phyloP scores from a whole-genome alignment of 805 yeast genomes.

The Middelhovenomyces tepae region DNA sequence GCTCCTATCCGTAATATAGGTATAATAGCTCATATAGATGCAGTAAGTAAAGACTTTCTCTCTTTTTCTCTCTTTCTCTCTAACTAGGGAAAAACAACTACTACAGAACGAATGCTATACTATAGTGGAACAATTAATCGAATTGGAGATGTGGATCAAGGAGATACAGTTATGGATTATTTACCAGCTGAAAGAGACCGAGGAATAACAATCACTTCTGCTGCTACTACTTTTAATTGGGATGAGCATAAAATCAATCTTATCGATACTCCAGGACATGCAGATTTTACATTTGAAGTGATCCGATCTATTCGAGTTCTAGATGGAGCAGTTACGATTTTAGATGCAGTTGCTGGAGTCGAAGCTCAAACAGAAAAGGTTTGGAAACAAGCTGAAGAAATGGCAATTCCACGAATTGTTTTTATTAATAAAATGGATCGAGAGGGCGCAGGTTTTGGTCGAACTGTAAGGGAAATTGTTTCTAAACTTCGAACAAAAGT shows the following conservation, averaged over 20 bases:
- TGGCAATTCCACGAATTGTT: conserved; percentile 64
- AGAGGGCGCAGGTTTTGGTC: conserved; percentile 87
- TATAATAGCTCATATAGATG: conserved; percentile 97
- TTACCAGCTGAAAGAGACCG: conserved; percentile 82
- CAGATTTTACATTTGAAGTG: conserved; percentile 94
- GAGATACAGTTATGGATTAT: conserved; percentile 93
- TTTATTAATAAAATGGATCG: conserved; percentile 95
- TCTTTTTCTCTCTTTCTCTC: neutral
- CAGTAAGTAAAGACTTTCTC: conserved; percentile 26
- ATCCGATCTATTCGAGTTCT: conserved; percentile 79
- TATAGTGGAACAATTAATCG: conserved; percentile 72
- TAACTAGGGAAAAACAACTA: conserved; percentile 76
- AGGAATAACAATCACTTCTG: conserved; percentile 94
- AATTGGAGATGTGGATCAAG: conserved; percentile 90
- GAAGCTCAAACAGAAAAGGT: conserved; percentile 98
- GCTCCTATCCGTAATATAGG: conserved; percentile 69
- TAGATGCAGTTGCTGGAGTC: conserved; percentile 96
- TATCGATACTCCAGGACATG: conserved; percentile 97
- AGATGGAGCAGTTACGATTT: conserved; percentile 87
- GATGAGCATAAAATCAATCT: conserved; percentile 64
- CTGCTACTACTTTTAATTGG: conserved; percentile 92
- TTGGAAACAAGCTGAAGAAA: conserved; percentile 74
- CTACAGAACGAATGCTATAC: conserved; percentile 92
- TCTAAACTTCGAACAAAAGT: conserved; percentile 66
- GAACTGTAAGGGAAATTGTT: conserved; percentile 80